A percentile compares a stretch with the other conserved stretches of the same genome.
phyloP scores from a whole-genome alignment of 1,284 basidiomycete species.

The Cryptococcus maquisensis region DNA sequence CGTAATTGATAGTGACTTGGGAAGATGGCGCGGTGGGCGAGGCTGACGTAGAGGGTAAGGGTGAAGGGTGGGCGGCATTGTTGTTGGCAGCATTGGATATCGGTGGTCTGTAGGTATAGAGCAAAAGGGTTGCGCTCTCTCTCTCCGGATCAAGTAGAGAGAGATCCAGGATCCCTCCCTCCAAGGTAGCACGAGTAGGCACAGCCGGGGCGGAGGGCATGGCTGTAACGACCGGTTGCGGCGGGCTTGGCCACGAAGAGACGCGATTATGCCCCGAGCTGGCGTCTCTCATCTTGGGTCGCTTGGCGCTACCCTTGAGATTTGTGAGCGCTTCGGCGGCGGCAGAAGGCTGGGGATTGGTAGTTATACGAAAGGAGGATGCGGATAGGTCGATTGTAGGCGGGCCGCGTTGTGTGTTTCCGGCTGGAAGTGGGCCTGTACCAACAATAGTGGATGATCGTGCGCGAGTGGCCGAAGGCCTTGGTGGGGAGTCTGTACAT shows the following conservation, averaged over 20 bases:
- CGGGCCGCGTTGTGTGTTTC: slow-evolving; percentile 13
- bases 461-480: slow-evolving; percentile 16
- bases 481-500: slow-evolving; percentile 2
- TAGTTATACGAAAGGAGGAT: slow-evolving; percentile 17
- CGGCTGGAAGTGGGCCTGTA: slow-evolving; percentile 11
- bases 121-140: slow-evolving; percentile 13
- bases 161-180: slow-evolving; percentile 10
- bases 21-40: slow-evolving; percentile 4
- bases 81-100: neutral
- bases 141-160: slow-evolving; percentile 11
- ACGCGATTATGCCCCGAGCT: slow-evolving; percentile 21
- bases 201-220: slow-evolving; percentile 21
- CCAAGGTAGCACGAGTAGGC: slow-evolving; percentile 18
- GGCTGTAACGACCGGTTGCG: slow-evolving; percentile 13
- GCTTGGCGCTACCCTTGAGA: slow-evolving; percentile 5
- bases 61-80: slow-evolving; percentile 22
- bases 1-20: slow-evolving; percentile 31
- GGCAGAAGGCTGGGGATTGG: slow-evolving; percentile 12
- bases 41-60: slow-evolving; percentile 20
- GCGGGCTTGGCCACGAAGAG: slow-evolving; percentile 26
- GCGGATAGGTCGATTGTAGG: slow-evolving; percentile 19
- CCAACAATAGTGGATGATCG: slow-evolving; percentile 38
- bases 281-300: slow-evolving; percentile 7
- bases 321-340: slow-evolving; percentile 13
- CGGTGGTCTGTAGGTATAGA: slow-evolving; percentile 39